These are phyloP conservation scores for Ogataea naganishii DNA, from an alignment of 805 yeast genomes.

Conservation along the genomic window DNA sequence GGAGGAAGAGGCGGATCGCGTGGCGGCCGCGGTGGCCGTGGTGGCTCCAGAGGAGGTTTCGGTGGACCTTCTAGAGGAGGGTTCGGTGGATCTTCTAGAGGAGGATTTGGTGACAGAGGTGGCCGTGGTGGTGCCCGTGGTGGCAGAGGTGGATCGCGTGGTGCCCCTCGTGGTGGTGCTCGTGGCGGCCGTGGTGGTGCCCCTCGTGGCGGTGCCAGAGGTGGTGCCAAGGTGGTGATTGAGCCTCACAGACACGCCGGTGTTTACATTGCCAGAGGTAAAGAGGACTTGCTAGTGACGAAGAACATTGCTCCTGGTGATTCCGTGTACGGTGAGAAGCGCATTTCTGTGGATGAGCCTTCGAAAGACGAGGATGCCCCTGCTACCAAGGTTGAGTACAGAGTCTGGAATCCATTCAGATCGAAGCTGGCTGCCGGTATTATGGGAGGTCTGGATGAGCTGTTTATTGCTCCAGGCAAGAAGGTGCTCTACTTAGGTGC, in stretches of 20 bases:
- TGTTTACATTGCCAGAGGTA: constrained; percentile 99
- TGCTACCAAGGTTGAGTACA: constrained; percentile 93
- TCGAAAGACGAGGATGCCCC: constrained; percentile 80
- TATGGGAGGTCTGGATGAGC: constrained; percentile 98
- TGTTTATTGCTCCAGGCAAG: constrained; percentile 96
- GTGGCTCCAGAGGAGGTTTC: constrained; percentile 36
- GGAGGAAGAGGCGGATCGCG: constrained; percentile 38
- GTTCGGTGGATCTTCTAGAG: constrained; percentile 41
- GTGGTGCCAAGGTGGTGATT: constrained; percentile 93
- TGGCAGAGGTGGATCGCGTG: constrained; percentile 48
- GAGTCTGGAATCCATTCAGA: constrained; percentile 99
- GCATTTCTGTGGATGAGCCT: constrained; percentile 90
- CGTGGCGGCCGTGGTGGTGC: constrained; percentile 59
- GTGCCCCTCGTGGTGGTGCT: constrained; percentile 52
- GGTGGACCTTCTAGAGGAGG: constrained; percentile 41
- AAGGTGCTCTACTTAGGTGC: constrained; percentile 98
- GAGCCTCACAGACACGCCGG: constrained; percentile 99
- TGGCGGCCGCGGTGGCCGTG: constrained; percentile 37
- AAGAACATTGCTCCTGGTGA: constrained; percentile 98
- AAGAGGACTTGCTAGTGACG: constrained; percentile 96
- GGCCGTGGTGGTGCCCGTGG: constrained; percentile 40
- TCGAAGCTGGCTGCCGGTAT: constrained; percentile 99
- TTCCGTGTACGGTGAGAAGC: constrained; percentile 96
- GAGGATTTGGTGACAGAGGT: constrained; percentile 45
- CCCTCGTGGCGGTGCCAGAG: constrained; percentile 75